These are phyloP conservation scores for Rhodosorus marinus DNA, from an alignment of 23 red algal genomes.

Conservation along the genomic window DNA sequence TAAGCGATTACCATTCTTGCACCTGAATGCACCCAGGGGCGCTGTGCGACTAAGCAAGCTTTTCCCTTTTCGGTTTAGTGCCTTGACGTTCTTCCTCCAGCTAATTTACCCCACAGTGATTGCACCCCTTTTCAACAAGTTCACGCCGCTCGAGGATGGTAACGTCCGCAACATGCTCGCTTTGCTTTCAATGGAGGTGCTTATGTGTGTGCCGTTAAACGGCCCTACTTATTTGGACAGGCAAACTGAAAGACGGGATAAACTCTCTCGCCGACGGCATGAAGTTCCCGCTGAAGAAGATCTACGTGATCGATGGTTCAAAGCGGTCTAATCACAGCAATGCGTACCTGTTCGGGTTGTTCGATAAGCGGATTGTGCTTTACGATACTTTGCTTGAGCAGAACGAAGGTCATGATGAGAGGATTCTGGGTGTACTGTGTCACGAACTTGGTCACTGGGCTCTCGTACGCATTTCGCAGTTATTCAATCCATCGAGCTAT, in stretches of 20 bases:
- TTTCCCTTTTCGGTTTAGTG: too few species aligned
- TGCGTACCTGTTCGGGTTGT: slow-evolving; percentile 56
- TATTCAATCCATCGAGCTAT: too few species aligned
- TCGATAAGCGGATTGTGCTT: slow-evolving; percentile 55
- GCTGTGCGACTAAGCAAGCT: too few species aligned
- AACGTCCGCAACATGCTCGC: slow-evolving; percentile 12
- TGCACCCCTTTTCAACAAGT: slow-evolving; percentile 74
- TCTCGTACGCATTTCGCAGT: too few species aligned
- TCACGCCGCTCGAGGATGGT: slow-evolving; percentile 35
- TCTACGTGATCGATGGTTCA: slow-evolving; percentile 79
- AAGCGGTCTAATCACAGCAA: slow-evolving; percentile 47
- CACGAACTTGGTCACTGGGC: slow-evolving; percentile 72
- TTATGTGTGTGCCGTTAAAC: too few species aligned
- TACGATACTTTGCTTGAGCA: slow-evolving; percentile 58
- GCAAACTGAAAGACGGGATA: background rate
- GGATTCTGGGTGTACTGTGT: slow-evolving; percentile 35
- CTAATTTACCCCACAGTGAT: slow-evolving; percentile 41
- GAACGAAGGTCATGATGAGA: slow-evolving; percentile 27
- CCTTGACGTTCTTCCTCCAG: too few species aligned
- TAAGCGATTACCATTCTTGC: slow-evolving; percentile 13
- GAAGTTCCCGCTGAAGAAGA: slow-evolving; percentile 60
- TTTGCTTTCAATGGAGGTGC: too few species aligned
- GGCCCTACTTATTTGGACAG: too few species aligned
- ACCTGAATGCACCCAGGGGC: too few species aligned
- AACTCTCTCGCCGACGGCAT: slow-evolving; percentile 8